Evolutionary conservation across 106 monocot species (phyloP).

Genomic region (Vanilla planifolia): DNA sequence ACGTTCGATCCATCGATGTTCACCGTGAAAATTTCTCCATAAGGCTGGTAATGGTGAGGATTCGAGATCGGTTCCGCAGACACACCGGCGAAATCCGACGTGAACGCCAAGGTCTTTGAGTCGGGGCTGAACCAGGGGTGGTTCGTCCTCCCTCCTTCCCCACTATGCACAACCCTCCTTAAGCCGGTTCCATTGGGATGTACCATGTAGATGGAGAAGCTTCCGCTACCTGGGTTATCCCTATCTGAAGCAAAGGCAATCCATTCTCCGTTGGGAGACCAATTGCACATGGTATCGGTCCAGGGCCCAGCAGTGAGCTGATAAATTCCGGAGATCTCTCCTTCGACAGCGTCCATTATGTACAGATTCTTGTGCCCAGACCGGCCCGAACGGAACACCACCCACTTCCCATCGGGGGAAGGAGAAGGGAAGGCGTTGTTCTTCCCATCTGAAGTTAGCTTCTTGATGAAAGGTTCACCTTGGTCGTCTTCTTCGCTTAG

Average conservation of each 20-base stretch:
- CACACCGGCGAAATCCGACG: constrained; percentile 49
- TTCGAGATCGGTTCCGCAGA: constrained; percentile 58
- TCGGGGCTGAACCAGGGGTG: constrained; percentile 72
- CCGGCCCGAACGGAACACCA: constrained; percentile 85
- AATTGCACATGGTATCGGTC: constrained; percentile 74
- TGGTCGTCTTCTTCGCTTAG: constrained; percentile 22
- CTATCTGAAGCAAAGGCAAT: constrained; percentile 67
- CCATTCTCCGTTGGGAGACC: constrained; percentile 68
- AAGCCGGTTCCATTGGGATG: constrained; percentile 60
- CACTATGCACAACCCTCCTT: constrained; percentile 47
- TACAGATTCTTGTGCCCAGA: constrained; percentile 93
- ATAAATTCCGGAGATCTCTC: constrained; percentile 26
- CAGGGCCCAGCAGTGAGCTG: constrained; percentile 46
- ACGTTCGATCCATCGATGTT: constrained; percentile 44
- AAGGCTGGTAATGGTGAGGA: constrained; percentile 64
- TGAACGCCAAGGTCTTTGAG: constrained; percentile 43
- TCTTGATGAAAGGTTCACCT: constrained; percentile 44
- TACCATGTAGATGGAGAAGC: constrained; percentile 47
- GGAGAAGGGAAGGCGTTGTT: constrained; percentile 97
- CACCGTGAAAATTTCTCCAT: constrained; percentile 56
- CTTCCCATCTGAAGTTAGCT: constrained; percentile 52
- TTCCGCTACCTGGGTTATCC: constrained; percentile 46
- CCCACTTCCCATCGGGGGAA: constrained; percentile 83
- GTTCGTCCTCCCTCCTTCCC: constrained; percentile 51
- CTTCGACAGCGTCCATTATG: constrained; percentile 75